Conservation (phyloP, 345 rosid genomes). For the Acer yangbiense region DNA sequence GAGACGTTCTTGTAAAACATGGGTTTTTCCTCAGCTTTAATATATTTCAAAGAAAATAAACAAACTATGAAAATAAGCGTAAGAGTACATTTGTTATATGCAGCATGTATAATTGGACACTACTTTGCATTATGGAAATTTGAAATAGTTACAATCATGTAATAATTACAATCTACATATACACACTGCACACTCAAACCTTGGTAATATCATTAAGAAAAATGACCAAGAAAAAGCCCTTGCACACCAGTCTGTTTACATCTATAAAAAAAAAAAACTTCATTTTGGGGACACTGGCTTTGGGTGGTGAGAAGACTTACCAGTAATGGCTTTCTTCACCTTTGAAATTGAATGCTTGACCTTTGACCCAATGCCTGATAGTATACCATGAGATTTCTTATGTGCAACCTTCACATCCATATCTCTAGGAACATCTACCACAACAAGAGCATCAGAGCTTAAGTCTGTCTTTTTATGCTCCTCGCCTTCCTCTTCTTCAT, state of each 20-base stretch:
- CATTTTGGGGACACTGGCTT: slow-evolving; percentile 56
- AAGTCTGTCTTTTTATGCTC: slow-evolving; percentile 53
- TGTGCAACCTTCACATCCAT: slow-evolving; percentile 45
- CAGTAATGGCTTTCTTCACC: slow-evolving; percentile 85
- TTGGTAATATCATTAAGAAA: neutral
- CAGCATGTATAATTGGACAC: neutral
- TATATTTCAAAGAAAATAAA: neutral
- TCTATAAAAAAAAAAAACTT: neutral
- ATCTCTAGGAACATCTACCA: slow-evolving; percentile 65
- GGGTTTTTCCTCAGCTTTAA: neutral
- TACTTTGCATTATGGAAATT: neutral
- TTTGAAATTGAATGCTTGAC: slow-evolving; percentile 89
- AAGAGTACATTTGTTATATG: neutral
- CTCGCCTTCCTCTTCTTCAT: slow-evolving; percentile 42
- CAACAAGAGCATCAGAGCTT: slow-evolving; percentile 56
- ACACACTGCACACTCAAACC: slow-evolving; percentile 21
- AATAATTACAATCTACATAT: slow-evolving; percentile 1
- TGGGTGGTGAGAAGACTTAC: slow-evolving; percentile 73
- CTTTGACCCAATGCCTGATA: slow-evolving; percentile 83
- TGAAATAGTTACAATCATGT: neutral
- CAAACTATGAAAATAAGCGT: neutral
- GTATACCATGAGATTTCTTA: slow-evolving; percentile 77
- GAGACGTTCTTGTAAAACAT: neutral
- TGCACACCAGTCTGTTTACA: neutral
- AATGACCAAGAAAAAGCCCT: neutral